phyloP scores from a whole-genome alignment of 2,329 filamentous ascomycete species.

The Penicillium sp. region DNA sequence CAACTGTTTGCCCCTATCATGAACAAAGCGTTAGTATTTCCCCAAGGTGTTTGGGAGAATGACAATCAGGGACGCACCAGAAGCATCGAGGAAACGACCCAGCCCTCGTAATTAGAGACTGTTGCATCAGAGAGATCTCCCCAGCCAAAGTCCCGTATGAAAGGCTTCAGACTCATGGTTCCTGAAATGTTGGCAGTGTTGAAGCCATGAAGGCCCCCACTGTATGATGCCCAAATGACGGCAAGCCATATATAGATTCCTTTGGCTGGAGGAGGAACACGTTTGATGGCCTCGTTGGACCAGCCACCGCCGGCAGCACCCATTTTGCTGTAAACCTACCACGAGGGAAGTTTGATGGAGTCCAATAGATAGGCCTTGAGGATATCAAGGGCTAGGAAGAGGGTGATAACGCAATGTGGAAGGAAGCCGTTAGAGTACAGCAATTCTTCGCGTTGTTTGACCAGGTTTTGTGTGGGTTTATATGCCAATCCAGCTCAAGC shows the following conservation, averaged over 20 bases:
- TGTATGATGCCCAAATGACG: slow-evolving; percentile 22
- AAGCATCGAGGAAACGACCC: slow-evolving; percentile 24
- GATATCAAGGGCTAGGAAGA: not conserved
- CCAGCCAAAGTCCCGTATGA: slow-evolving; percentile 21
- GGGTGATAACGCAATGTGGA: not conserved
- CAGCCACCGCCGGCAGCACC: slow-evolving; percentile 18
- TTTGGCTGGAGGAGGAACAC: slow-evolving; percentile 14
- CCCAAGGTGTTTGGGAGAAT: not conserved
- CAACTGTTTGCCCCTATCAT: slow-evolving; percentile 17
- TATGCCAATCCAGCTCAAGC: not conserved
- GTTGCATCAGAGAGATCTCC: slow-evolving; percentile 2
- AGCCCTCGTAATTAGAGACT: slow-evolving; percentile 19
- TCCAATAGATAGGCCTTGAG: not conserved
- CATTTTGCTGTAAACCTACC: slow-evolving; percentile 1
- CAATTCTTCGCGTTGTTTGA: not conserved
- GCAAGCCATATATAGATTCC: slow-evolving; percentile 21
- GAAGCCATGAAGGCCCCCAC: slow-evolving; percentile 23
- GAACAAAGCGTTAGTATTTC: not conserved
- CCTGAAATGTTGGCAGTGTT: slow-evolving; percentile 28
- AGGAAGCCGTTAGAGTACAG: not conserved
- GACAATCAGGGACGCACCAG: slow-evolving; percentile 10
- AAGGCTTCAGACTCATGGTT: slow-evolving; percentile 22
- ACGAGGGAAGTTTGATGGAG: not conserved
- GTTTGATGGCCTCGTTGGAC: slow-evolving; percentile 17
- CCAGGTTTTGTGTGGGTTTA: not conserved